Evolutionary conservation across 139 green algal species (phyloP), one percentile per base, ranked within the genome.

Genomic region (Diplosphaera chodatii): DNA sequence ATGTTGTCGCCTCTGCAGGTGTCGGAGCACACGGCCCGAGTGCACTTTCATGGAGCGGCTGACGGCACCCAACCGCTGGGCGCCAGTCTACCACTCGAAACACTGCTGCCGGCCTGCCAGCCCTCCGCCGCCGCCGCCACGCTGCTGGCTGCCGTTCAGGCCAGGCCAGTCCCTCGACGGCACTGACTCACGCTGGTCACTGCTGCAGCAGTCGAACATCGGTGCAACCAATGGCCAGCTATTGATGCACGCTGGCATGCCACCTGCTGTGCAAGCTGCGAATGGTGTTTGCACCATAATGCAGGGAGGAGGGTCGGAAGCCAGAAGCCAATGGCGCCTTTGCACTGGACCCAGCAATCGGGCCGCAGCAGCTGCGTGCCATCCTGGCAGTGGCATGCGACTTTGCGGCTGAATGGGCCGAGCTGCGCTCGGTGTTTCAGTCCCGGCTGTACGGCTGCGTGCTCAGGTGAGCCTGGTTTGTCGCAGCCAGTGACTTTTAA

Each of bases 341-440:
- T 59, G 48, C 48, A 18, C 48, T 59, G 48, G 48, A 59, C 48
- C 48, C 48, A 21, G 13, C 8, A 21, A 18, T 59, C 13, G 48
- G 48, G 16, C 48, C 48, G 3, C 13, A 59, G 48, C 48, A 18
- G 55, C 68, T 94, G 71, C 40, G 63, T 22, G 74, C 81, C 67
- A 79, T 83, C 34, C 63, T 94, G 72, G 66, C 65, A 16, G 80
- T 84, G 31, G 87, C 84, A 0, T 34, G 55, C 0, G 67, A 77
- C 1, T 94, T 94, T 81, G 89, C 87, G 1, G 64, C 80, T 0
- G 90, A 93, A 63, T 96, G 90, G 90, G 29, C 31, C 5, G 87
- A 94, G 85, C 80, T 93, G 74, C 76, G 84, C 0, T 71, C 81
- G 20, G 67, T 91, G 18, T 76, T 80, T 1, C 71, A 81, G 34